Percentiles rank a stretch among this genome's conserved stretches.
Evolutionary conservation across 2,329 filamentous ascomycete genomes (phyloP).

Genomic region (Aureobasidium sp.): DNA sequence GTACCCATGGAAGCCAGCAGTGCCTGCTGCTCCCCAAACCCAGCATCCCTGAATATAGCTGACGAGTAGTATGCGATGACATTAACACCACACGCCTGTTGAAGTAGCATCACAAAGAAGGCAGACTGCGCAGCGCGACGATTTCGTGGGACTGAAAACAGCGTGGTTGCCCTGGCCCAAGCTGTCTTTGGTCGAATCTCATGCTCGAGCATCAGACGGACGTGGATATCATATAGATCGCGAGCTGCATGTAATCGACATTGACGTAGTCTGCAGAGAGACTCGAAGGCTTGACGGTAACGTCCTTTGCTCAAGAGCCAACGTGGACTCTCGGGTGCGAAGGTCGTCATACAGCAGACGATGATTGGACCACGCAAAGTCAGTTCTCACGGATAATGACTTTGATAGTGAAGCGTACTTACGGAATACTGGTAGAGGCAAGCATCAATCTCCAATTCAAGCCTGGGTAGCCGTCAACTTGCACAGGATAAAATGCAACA

Average conservation of each 20-base stretch:
- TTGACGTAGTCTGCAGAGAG: conserved; percentile 26
- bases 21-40: conserved; percentile 18
- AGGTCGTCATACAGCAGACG: conserved; percentile 26
- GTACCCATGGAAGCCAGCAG: conserved; percentile 24
- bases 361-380: conserved; percentile 16
- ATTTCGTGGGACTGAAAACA: conserved; percentile 25
- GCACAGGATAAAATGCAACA: conserved; percentile 36
- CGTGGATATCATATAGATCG: conserved; percentile 29
- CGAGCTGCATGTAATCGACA: conserved; percentile 30
- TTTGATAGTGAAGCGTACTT: neutral
- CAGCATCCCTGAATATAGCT: conserved; percentile 22
- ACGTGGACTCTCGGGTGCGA: conserved; percentile 34
- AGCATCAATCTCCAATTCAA: conserved; percentile 42
- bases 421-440: conserved; percentile 49
- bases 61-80: conserved; percentile 24
- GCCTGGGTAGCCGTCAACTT: conserved; percentile 35
- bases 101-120: conserved; percentile 16
- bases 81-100: conserved; percentile 6
- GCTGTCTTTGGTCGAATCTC: conserved; percentile 11
- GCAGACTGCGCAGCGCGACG: conserved; percentile 24
- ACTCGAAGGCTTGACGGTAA: conserved; percentile 28
- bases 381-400: neutral
- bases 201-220: conserved; percentile 13
- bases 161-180: conserved; percentile 20
- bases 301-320: conserved; percentile 32